A percentile compares a stretch with the other conserved stretches of the same genome.
Evolutionary conservation across 345 rosid species (phyloP).

Genomic region (Clausena lansium): DNA sequence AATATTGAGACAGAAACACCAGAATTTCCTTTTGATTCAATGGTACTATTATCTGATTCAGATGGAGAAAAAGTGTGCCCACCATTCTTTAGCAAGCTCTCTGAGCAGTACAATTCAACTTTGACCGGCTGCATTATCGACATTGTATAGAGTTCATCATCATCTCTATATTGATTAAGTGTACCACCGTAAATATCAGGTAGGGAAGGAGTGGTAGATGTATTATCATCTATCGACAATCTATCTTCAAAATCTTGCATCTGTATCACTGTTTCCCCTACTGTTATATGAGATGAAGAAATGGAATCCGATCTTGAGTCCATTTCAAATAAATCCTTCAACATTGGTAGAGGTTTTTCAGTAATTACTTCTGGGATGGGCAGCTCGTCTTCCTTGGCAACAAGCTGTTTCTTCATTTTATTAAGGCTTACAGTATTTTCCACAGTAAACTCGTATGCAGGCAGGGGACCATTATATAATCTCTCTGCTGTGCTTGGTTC

Average conservation of each 20-base stretch:
- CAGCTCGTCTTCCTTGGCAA: slow-evolving; percentile 20
- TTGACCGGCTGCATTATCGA: slow-evolving; percentile 15
- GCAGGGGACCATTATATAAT: background rate
- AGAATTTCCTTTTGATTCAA: slow-evolving; percentile 22
- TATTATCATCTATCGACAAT: slow-evolving; percentile 11
- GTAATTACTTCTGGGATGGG: slow-evolving; percentile 22
- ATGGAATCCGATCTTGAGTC: slow-evolving; percentile 24
- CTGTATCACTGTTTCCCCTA: slow-evolving; percentile 25
- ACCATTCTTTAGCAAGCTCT: background rate
- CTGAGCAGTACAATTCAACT: slow-evolving; percentile 16
- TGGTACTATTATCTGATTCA: slow-evolving; percentile 1
- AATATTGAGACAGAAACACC: slow-evolving; percentile 18
- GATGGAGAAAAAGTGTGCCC: slow-evolving; percentile 17
- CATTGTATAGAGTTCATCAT: slow-evolving; percentile 2
- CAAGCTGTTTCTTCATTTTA: slow-evolving; percentile 14
- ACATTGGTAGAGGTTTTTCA: slow-evolving; percentile 28
- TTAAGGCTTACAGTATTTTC: slow-evolving; percentile 17
- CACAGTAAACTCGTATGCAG: slow-evolving; percentile 5
- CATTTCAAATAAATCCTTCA: slow-evolving; percentile 45
- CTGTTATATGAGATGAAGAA: slow-evolving; percentile 26
- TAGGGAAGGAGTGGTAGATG: slow-evolving; percentile 18
- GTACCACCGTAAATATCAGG: slow-evolving; percentile 18
- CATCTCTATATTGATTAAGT: slow-evolving; percentile 23
- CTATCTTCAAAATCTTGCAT: slow-evolving; percentile 15
- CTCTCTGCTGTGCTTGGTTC: slow-evolving; percentile 19